Percentiles rank a stretch among this genome's conserved stretches.
Conservation (phyloP, 1,284 basidiomycete species). For the Inonotus hispidus region DNA sequence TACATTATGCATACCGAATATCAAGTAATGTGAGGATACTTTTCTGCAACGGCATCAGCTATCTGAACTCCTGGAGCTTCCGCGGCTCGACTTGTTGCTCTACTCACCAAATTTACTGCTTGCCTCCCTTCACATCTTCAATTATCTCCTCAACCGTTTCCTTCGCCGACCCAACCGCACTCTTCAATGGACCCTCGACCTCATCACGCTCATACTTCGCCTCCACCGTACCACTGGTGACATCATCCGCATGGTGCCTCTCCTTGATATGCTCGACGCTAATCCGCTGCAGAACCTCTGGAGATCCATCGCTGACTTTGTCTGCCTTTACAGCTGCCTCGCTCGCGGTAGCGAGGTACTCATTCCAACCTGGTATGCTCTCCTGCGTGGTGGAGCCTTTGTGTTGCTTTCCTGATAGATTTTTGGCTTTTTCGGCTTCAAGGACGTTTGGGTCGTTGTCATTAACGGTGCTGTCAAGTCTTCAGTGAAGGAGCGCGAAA, state of each 20-base stretch:
- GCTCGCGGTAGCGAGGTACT: slow-evolving; percentile 57
- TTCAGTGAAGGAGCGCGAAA: slow-evolving; percentile 2
- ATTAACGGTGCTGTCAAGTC: slow-evolving; percentile 49
- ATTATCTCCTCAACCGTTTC: background rate
- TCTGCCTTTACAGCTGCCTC: slow-evolving; percentile 69
- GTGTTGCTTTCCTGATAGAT: slow-evolving; percentile 44
- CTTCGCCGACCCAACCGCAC: background rate
- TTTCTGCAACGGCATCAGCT: background rate
- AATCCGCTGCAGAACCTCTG: slow-evolving; percentile 31
- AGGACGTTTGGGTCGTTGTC: slow-evolving; percentile 58
- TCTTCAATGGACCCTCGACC: slow-evolving; percentile 13
- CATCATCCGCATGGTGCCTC: slow-evolving; percentile 31
- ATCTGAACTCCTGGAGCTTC: background rate
- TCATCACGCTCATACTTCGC: slow-evolving; percentile 30
- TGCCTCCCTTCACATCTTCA: background rate
- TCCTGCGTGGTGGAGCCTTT: slow-evolving; percentile 47
- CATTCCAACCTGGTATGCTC: slow-evolving; percentile 72
- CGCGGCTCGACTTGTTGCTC: background rate
- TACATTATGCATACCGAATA: background rate
- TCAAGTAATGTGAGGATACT: background rate
- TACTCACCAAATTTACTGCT: background rate
- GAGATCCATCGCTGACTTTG: slow-evolving; percentile 20
- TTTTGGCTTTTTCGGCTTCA: slow-evolving; percentile 52
- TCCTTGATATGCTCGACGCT: slow-evolving; percentile 37
- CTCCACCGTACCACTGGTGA: slow-evolving; percentile 21